These are phyloP conservation scores for Didymella segeticola DNA, from an alignment of 2,329 filamentous ascomycete genomes.

Conservation along the genomic window DNA sequence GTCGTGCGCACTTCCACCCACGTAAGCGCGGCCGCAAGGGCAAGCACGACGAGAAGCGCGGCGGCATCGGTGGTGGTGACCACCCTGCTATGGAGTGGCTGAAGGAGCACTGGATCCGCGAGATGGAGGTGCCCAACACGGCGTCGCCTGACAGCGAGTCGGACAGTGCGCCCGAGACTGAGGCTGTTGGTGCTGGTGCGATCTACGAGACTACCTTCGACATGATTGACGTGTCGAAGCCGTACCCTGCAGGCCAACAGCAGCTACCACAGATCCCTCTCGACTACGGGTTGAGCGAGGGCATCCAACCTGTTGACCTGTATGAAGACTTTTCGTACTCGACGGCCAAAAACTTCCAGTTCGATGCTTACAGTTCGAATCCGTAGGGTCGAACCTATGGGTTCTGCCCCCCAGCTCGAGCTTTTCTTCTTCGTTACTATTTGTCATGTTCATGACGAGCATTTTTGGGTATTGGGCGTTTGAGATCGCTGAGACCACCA, in stretches of 20 bases:
- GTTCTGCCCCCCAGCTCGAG: background rate
- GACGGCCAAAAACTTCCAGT: conserved; percentile 33
- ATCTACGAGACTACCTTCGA: background rate
- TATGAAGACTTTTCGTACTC: conserved; percentile 27
- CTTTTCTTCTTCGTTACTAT: conserved; percentile 3
- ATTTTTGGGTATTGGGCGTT: background rate
- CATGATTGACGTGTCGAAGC: background rate
- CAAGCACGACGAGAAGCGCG: conserved; percentile 65
- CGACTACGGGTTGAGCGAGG: conserved; percentile 21
- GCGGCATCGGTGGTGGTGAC: conserved; percentile 68
- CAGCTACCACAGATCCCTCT: conserved; percentile 11
- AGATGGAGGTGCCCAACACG: conserved; percentile 57
- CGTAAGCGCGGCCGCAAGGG: conserved; percentile 64
- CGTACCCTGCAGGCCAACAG: conserved; percentile 7
- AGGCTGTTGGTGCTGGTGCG: too few relatives aligned
- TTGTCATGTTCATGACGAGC: conserved; percentile 16
- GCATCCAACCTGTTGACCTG: conserved; percentile 30
- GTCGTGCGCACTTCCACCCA: conserved; percentile 85
- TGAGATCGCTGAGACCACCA: conserved; percentile 34
- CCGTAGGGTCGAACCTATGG: conserved; percentile 23
- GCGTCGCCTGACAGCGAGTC: conserved; percentile 30
- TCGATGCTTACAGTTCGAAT: conserved; percentile 29
- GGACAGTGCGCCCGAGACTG: conserved; percentile 23
- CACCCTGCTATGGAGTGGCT: conserved; percentile 66
- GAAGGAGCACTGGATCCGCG: conserved; percentile 65